Evolutionary conservation across 257 asterid species (phyloP).

Genomic region (Nicotiana obtusifolia): DNA sequence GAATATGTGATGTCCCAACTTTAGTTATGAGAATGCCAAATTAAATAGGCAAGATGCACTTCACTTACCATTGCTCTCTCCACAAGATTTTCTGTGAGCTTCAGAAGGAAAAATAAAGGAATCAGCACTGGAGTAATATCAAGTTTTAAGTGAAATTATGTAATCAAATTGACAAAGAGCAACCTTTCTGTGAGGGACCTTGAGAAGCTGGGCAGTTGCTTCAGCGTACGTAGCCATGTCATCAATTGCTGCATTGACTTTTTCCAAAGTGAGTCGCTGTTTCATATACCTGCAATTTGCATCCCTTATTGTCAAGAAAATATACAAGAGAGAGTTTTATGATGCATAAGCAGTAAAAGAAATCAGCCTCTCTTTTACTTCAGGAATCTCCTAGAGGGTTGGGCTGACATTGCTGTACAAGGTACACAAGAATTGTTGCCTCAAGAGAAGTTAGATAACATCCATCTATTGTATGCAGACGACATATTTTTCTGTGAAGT

Average conservation of each 20-base stretch:
- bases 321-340: background rate
- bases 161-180: constrained; percentile 17
- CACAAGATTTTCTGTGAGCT: constrained; percentile 73
- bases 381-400: background rate
- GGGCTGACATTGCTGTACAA: background rate
- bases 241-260: constrained; percentile 81
- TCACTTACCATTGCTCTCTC: constrained; percentile 82
- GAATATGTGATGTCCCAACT: background rate
- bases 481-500: too few species aligned
- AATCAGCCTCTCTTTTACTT: background rate
- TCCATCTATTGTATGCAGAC: too few species aligned
- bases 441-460: background rate
- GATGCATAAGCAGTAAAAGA: constrained; percentile 4
- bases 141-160: background rate
- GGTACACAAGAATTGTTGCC: background rate
- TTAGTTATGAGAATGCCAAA: background rate
- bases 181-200: constrained; percentile 88
- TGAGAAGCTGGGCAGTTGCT: constrained; percentile 75
- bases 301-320: constrained; percentile 18
- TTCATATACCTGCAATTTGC: constrained; percentile 76
- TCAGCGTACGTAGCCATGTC: constrained; percentile 87
- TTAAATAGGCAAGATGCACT: background rate
- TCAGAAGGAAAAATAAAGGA: constrained; percentile 25
- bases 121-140: background rate
- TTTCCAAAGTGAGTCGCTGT: constrained; percentile 85